Evolutionary conservation across 2,329 filamentous ascomycete genomes (phyloP).

Genomic region (Fusarium sp.): DNA sequence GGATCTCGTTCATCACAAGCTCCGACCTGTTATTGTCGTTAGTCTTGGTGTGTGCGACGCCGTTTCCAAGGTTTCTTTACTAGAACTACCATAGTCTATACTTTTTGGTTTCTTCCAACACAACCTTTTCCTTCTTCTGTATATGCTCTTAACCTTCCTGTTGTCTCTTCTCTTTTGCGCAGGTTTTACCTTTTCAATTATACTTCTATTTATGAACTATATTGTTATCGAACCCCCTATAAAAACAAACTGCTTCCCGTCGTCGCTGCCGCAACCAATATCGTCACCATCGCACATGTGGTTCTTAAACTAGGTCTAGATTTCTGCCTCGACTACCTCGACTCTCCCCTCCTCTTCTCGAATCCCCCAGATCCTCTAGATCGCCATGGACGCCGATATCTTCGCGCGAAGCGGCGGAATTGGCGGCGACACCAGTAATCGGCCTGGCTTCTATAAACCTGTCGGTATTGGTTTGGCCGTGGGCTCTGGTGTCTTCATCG

Average conservation of each 20-base stretch:
- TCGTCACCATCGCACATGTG: constrained; percentile 45
- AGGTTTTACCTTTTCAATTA: background rate
- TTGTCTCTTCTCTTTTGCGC: background rate
- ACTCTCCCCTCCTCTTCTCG: background rate
- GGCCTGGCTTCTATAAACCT: constrained; percentile 78
- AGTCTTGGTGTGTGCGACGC: constrained; percentile 29
- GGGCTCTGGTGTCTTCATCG: constrained; percentile 91
- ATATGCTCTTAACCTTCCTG: constrained; percentile 10
- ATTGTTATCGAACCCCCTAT: constrained; percentile 24
- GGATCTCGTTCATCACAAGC: constrained; percentile 40
- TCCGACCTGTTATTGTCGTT: constrained; percentile 1
- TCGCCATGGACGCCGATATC: constrained; percentile 45
- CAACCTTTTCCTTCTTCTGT: constrained; percentile 19
- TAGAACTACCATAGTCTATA: background rate
- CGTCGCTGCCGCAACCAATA: constrained; percentile 42
- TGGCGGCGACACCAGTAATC: constrained; percentile 41
- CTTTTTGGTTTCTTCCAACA: constrained; percentile 10
- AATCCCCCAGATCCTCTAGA: constrained; percentile 11
- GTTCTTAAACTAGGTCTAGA: constrained; percentile 40
- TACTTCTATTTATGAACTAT: constrained; percentile 3
- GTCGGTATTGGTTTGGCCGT: constrained; percentile 89
- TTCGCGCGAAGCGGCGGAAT: constrained; percentile 42
- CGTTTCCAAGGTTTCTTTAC: constrained; percentile 43
- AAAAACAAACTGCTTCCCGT: constrained; percentile 22
- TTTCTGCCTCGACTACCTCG: constrained; percentile 28